Evolutionary conservation across 1,284 basidiomycete species (phyloP), one percentile per base, ranked within the genome.

Genomic region (Hemileccinum hortonii): DNA sequence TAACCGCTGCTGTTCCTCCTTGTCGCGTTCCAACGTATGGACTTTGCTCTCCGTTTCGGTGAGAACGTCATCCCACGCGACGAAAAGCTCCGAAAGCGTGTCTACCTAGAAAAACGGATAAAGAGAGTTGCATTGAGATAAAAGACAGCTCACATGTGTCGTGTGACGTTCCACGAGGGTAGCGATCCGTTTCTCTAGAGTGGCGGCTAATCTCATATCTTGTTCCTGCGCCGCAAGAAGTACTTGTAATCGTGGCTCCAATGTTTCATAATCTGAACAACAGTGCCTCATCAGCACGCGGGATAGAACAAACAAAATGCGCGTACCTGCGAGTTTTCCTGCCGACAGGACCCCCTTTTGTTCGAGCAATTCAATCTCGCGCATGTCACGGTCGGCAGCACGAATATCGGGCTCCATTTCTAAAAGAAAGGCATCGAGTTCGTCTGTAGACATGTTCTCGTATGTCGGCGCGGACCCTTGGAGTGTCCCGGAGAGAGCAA

Each of bases 381-480:
- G 78, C 75, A 90, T 80, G 59, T 90, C 88, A 11, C 86, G 79
- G 58, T 92, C 90, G 12, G 87, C 88, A 35, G 82, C 79, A 19
- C 87, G 85, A 49, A 92, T 82, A 49, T 92, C 90, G 10, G 81
- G 79, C 56, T 91, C 90, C 81, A 92, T 87, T 61, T 92, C 90
- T 0, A 77, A 67, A 14, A 91, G 67, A 49, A 87, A 76, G 0
- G 84, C 83, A 39, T 87, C 86, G 10, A 90, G 71, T 61, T 89
- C 88, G 49, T 78, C 77, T 0, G 78, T 61, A 0, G 82, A 77
- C 81, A 90, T 83, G 44, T 76, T 76, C 52, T 81, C 80, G 55
- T 86, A 86, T 24, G 81, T 66, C 4, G 83, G 79, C 1, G 52
- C 52, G 3, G 80, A 70, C 32, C 76, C 73, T 0, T 73, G 70